A percentile compares a stretch with the other conserved stretches of the same genome.
Evolutionary conservation across 495 filamentous ascomycete species (phyloP).

Genomic region (Hypoxylon perforatum): DNA sequence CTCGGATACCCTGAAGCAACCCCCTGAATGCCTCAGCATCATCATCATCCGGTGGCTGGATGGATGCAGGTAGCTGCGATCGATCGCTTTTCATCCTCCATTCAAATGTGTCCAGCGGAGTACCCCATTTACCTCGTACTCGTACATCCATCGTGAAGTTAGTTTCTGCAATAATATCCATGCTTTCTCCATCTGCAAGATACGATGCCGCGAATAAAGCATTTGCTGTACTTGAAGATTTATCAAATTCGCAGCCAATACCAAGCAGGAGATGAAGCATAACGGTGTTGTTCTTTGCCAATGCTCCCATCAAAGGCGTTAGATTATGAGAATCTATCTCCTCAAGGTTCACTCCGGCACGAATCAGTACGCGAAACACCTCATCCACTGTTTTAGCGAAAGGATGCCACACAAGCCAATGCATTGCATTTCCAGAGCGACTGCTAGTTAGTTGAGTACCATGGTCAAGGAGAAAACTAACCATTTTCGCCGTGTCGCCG

Average conservation of each 20-base stretch:
- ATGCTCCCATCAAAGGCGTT: background rate
- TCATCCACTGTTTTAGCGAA: background rate
- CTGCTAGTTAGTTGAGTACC: background rate
- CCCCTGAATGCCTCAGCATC: conserved; percentile 17
- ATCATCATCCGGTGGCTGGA: background rate
- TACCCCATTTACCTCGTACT: background rate
- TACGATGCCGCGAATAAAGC: background rate
- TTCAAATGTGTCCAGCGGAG: conserved; percentile 15
- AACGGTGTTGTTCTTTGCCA: background rate
- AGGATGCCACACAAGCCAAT: background rate
- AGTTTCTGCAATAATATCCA: conserved; percentile 7
- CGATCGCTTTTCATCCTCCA: conserved; percentile 10
- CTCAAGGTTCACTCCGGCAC: background rate
- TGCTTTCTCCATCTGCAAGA: background rate
- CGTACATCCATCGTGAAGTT: conserved; percentile 19
- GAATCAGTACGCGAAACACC: conserved; percentile 17
- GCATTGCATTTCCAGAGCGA: background rate
- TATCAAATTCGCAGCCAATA: conserved; percentile 24
- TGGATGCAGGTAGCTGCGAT: background rate
- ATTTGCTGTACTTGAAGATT: background rate
- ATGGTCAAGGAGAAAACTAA: conserved; percentile 4
- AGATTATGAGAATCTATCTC: background rate
- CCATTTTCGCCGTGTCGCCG: background rate
- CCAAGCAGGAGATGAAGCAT: conserved; percentile 14
- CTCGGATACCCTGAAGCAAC: conserved; percentile 9